These are phyloP conservation scores for Lactuca sativa DNA, from an alignment of 129 eudicot species.

Conservation along the genomic window DNA sequence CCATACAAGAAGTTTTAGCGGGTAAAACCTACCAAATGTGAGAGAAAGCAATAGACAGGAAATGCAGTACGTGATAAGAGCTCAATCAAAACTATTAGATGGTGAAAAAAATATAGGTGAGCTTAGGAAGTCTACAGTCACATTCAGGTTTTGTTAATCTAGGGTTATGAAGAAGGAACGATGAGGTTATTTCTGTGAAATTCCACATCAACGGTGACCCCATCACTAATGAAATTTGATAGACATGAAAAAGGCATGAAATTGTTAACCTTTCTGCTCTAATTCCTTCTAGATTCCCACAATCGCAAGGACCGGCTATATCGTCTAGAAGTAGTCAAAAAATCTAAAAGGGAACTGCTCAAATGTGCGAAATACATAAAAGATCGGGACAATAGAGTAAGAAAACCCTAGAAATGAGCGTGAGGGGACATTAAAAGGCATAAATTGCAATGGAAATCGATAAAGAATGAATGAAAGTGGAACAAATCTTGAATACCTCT, in stretches of 20 bases:
- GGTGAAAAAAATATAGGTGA: neutral
- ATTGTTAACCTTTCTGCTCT: neutral
- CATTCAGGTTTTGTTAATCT: slow-evolving; percentile 3
- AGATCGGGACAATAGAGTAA: slow-evolving; percentile 1
- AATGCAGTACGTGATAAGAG: neutral
- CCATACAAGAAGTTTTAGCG: neutral
- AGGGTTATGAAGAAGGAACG: slow-evolving; percentile 16
- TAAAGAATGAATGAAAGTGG: neutral
- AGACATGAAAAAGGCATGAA: neutral
- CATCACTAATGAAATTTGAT: neutral
- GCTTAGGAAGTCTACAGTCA: slow-evolving; percentile 1
- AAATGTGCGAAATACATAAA: neutral
- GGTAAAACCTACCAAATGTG: neutral
- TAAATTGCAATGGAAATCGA: slow-evolving; percentile 6
- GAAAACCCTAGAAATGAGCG: slow-evolving; percentile 25
- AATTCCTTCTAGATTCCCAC: slow-evolving; percentile 19
- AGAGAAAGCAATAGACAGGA: neutral
- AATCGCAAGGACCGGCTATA: neutral
- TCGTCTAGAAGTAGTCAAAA: neutral
- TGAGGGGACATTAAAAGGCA: slow-evolving; percentile 9
- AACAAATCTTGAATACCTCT: slow-evolving; percentile 11
- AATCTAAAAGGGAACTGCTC: neutral
- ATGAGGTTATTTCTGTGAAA: neutral
- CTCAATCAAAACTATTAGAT: too few species aligned
- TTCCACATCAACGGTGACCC: neutral